These are phyloP conservation scores for Fonsecaea pugnacius DNA, from an alignment of 2,329 filamentous ascomycete species.

Conservation along the genomic window DNA sequence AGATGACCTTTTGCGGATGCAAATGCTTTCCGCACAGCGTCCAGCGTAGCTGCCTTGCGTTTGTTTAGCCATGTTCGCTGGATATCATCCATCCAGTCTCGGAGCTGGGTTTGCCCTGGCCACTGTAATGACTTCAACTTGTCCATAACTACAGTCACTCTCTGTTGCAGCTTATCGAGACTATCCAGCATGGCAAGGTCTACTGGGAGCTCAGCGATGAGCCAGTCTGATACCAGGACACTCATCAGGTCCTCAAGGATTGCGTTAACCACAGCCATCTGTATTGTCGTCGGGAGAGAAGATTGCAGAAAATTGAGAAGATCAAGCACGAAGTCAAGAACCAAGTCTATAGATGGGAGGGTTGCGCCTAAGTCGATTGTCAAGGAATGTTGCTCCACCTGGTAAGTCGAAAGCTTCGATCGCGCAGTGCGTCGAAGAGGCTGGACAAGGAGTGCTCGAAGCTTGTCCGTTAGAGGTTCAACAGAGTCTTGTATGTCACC, in stretches of 20 bases:
- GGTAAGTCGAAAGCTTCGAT: constrained; percentile 22
- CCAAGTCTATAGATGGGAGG: constrained; percentile 41
- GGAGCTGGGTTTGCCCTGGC: constrained; percentile 64
- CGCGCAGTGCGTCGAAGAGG: constrained; percentile 29
- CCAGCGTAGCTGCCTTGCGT: constrained; percentile 77
- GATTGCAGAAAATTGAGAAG: constrained; percentile 58
- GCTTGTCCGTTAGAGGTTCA: constrained; percentile 29
- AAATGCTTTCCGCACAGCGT: constrained; percentile 72
- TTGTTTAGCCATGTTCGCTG: constrained; percentile 84
- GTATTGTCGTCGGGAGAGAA: constrained; percentile 55
- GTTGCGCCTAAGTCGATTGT: constrained; percentile 37
- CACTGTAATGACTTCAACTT: constrained; percentile 67
- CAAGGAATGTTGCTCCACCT: constrained; percentile 40
- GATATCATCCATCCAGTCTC: constrained; percentile 79
- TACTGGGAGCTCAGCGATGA: constrained; percentile 75
- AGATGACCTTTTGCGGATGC: constrained; percentile 68
- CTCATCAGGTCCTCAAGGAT: constrained; percentile 72
- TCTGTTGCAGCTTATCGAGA: constrained; percentile 73
- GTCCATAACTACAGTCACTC: constrained; percentile 67
- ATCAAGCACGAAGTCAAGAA: constrained; percentile 50
- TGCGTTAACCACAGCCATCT: constrained; percentile 64
- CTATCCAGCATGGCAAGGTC: constrained; percentile 70
- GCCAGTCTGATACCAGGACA: constrained; percentile 72
- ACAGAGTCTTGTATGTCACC: constrained; percentile 27
- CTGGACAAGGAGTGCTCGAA: constrained; percentile 29